Base-by-base conservation (phyloP, 148 eudicot species). In the Amaranthus cruentus region DNA sequence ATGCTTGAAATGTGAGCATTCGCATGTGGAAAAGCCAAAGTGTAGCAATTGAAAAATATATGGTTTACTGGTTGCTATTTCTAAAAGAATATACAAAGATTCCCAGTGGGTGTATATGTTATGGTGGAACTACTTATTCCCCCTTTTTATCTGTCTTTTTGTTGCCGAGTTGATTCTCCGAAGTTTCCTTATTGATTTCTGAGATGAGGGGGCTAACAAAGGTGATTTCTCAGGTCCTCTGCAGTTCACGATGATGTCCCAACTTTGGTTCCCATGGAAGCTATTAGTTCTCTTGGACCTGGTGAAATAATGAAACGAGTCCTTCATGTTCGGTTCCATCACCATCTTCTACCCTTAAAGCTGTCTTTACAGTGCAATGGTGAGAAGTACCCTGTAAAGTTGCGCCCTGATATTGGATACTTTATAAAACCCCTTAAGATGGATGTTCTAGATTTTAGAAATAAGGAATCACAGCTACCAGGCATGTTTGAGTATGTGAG, bases 381-480 rank as follows among this genome's bases (percentile, higher is more conserved):
- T 78, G 79, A 82, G 81, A 88, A 86, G 77, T 80, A 84, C 73
- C 82, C 83, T 47, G 94, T 92, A 55, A 95, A 92, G 84, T 75
- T 95, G 85, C 87, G 94, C 77, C 99, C 99, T 69, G 97, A 95
- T 75, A 92, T 95, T 57, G 99, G 99, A 47, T 95, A 95, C 76
- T 95, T 95, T 82, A 86, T 95, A 21, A 95, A 87, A 85, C 99
- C 99, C 78, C 88, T 95, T 49, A 77, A 83, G 66, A 88, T 95
- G 92, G 91, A 90, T 70, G 75, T 85, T 71, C 80, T 78, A 42
- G 67, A 71, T 75, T 95, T 91, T 81, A 71, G 68, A 51, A 81
- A 70, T 69, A 91, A 84, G 82, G 96, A 90, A 79, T 86, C 93
- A 73, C 92, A 88, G 78, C 97, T 95, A 70, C 92, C 88, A 69